Conservation (phyloP, 805 yeast genomes). For the Yamadazyma paraphyllophila region DNA sequence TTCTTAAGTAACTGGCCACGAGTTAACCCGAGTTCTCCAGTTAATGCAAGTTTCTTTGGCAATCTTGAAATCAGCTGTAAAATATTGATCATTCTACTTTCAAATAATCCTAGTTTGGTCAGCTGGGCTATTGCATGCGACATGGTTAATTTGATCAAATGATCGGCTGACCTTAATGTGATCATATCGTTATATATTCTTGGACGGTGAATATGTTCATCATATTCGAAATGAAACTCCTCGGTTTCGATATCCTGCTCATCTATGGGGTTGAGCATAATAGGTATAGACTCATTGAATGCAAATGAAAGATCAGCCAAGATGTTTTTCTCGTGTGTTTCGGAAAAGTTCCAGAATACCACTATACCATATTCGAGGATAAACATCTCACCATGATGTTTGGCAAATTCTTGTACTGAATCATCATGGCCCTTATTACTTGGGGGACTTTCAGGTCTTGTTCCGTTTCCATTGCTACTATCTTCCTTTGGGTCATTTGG, state of each 20-base stretch:
- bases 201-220: slow-evolving; percentile 58
- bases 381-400: slow-evolving; percentile 81
- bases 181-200: slow-evolving; percentile 92
- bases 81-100: slow-evolving; percentile 83
- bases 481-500: slow-evolving; percentile 4
- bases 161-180: slow-evolving; percentile 87
- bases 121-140: slow-evolving; percentile 97
- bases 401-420: slow-evolving; percentile 30
- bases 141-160: slow-evolving; percentile 85
- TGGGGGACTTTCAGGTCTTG: not conserved
- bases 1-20: slow-evolving; percentile 82
- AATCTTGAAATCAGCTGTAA: slow-evolving; percentile 82
- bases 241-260: slow-evolving; percentile 94
- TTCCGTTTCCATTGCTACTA: not conserved
- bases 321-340: slow-evolving; percentile 87
- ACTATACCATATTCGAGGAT: slow-evolving; percentile 90
- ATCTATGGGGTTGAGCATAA: slow-evolving; percentile 70
- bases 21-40: slow-evolving; percentile 82
- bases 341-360: slow-evolving; percentile 97
- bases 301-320: slow-evolving; percentile 89
- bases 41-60: slow-evolving; percentile 85
- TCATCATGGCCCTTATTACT: slow-evolving; percentile 5
- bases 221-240: slow-evolving; percentile 76
- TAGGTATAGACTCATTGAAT: slow-evolving; percentile 33
- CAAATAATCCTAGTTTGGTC: slow-evolving; percentile 86